A percentile compares a stretch with the other conserved stretches of the same genome.
Evolutionary conservation across 805 yeast species (phyloP).

Genomic region (Wickerhamiella parazyma): DNA sequence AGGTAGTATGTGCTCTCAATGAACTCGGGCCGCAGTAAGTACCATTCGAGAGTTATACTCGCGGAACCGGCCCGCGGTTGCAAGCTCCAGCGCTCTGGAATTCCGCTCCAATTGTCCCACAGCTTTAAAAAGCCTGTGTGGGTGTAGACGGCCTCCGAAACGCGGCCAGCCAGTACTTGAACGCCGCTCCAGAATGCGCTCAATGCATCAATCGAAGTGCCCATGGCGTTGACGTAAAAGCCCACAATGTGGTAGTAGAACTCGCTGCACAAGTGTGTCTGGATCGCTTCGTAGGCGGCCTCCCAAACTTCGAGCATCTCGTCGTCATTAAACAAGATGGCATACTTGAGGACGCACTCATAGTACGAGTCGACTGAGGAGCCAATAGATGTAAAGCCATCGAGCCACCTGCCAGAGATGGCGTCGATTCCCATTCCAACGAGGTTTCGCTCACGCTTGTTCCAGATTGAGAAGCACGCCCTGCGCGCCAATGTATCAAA

Average conservation of each 20-base stretch:
- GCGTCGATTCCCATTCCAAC: slow-evolving; percentile 72
- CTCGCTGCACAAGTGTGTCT: slow-evolving; percentile 34
- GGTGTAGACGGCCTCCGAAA: slow-evolving; percentile 46
- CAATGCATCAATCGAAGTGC: slow-evolving; percentile 72
- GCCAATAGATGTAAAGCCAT: slow-evolving; percentile 63
- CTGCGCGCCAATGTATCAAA: slow-evolving; percentile 49
- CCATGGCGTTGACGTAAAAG: slow-evolving; percentile 36
- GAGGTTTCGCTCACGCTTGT: slow-evolving; percentile 44
- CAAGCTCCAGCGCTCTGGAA: slow-evolving; percentile 76
- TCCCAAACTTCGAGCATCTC: slow-evolving; percentile 43
- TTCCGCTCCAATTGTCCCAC: slow-evolving; percentile 66
- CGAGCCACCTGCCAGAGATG: slow-evolving; percentile 38
- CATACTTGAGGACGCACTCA: slow-evolving; percentile 71
- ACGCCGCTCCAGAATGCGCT: slow-evolving; percentile 85
- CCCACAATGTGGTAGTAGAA: slow-evolving; percentile 49
- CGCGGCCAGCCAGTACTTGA: slow-evolving; percentile 63
- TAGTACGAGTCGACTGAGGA: slow-evolving; percentile 86
- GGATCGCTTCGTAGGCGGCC: slow-evolving; percentile 38
- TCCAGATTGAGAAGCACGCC: slow-evolving; percentile 64
- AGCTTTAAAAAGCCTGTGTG: slow-evolving; percentile 56
- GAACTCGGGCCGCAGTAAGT: slow-evolving; percentile 85
- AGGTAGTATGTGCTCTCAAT: slow-evolving; percentile 77
- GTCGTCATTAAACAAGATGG: slow-evolving; percentile 56
- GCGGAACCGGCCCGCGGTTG: slow-evolving; percentile 18
- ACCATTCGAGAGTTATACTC: slow-evolving; percentile 60